These are phyloP conservation scores for Cyclocybe aegerita DNA, from an alignment of 768 basidiomycete genomes.

Conservation along the genomic window DNA sequence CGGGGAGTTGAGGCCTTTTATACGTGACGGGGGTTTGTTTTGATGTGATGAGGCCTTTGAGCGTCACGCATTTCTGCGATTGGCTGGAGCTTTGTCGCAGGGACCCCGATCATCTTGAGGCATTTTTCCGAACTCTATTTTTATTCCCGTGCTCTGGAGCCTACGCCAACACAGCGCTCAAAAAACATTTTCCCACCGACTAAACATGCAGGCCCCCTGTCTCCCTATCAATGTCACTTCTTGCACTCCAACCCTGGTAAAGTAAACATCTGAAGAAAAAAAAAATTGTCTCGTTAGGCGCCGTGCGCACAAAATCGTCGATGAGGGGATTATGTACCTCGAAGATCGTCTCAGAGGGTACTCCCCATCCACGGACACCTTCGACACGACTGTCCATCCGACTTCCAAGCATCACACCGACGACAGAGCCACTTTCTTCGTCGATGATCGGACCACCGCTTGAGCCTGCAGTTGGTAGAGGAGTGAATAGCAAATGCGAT, in stretches of 20 bases:
- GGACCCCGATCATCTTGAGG: conserved; percentile 33
- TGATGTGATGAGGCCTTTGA: conserved; percentile 44
- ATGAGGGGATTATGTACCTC: conserved; percentile 38
- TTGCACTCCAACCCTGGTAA: conserved; percentile 45
- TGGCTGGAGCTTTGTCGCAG: conserved; percentile 27
- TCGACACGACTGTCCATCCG: conserved; percentile 56
- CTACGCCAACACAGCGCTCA: no score
- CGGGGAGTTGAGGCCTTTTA: conserved; percentile 19
- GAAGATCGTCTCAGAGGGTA: conserved; percentile 60
- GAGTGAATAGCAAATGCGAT: conserved; percentile 52
- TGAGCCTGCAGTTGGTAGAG: conserved; percentile 59
- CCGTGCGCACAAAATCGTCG: not conserved
- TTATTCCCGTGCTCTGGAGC: not conserved
- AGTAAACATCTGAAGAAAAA: conserved; percentile 46
- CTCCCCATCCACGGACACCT: conserved; percentile 60
- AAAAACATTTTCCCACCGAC: conserved; percentile 8
- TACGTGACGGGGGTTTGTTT: conserved; percentile 22
- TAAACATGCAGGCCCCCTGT: not conserved
- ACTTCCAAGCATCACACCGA: conserved; percentile 63
- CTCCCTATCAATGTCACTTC: conserved; percentile 13
- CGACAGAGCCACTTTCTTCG: conserved; percentile 57
- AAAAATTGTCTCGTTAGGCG: not conserved
- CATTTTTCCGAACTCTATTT: conserved; percentile 21
- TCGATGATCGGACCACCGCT: conserved; percentile 73
- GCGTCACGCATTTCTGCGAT: conserved; percentile 47